Percentiles rank a stretch among this genome's conserved stretches.
phyloP scores from a whole-genome alignment of 1,284 basidiomycete species.

The Pterula multifida region DNA sequence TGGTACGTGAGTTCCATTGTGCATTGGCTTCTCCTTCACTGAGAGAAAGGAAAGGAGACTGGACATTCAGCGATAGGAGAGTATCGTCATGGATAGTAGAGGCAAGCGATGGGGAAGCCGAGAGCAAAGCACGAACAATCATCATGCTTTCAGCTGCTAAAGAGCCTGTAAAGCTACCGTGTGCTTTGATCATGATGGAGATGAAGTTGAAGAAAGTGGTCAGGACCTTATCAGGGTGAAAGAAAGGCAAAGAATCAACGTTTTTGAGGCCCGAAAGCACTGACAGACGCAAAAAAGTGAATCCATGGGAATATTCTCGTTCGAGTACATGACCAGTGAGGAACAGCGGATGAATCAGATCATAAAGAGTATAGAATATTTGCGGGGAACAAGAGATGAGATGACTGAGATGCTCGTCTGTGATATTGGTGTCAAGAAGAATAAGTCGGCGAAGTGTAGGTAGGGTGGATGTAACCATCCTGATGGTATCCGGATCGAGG shows the following conservation, averaged over 20 bases:
- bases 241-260: not conserved
- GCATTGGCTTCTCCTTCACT: too few species aligned
- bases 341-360: conserved; percentile 17
- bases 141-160: too few species aligned
- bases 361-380: conserved; percentile 16
- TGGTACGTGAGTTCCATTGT: too few species aligned
- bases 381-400: conserved; percentile 13
- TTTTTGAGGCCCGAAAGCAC: not conserved
- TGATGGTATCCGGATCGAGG: conserved; percentile 14
- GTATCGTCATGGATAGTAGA: too few species aligned
- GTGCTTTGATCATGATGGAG: too few species aligned
- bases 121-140: too few species aligned
- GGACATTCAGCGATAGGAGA: too few species aligned
- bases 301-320: not conserved
- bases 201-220: not conserved
- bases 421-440: conserved; percentile 15
- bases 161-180: too few species aligned
- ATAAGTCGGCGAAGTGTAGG: conserved; percentile 15
- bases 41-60: too few species aligned
- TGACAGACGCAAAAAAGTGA: not conserved
- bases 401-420: conserved; percentile 12
- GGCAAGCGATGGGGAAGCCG: too few species aligned
- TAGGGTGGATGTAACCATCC: conserved; percentile 9
- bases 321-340: not conserved
- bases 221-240: not conserved